Conservation (phyloP, 495 filamentous ascomycete species). For the Podospora australis region DNA sequence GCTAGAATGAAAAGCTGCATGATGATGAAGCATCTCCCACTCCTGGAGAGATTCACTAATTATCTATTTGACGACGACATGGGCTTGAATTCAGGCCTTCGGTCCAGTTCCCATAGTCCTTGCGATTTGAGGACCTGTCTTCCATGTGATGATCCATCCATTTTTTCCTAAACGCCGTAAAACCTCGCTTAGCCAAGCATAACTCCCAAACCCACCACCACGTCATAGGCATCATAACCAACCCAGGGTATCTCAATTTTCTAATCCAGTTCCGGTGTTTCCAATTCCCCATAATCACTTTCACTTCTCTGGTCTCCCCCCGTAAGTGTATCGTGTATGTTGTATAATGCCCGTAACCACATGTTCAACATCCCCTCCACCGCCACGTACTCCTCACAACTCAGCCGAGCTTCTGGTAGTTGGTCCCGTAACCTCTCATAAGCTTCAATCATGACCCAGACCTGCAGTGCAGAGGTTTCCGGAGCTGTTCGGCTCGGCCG, state of each 20-base stretch:
- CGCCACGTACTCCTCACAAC: conserved; percentile 13
- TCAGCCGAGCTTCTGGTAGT: conserved; percentile 18
- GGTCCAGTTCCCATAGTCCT: no score
- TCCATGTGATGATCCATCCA: background rate
- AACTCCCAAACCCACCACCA: background rate
- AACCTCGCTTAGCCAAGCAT: background rate
- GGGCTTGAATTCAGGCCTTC: no score
- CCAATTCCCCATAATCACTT: conserved; percentile 15
- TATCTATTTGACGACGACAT: no score
- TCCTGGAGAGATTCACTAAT: no score
- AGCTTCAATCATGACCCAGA: conserved; percentile 47
- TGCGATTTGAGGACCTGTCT: no score
- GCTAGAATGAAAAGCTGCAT: no score
- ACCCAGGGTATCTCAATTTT: no score
- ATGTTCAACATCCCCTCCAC: conserved; percentile 35
- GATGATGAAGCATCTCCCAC: no score
- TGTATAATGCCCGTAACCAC: conserved; percentile 39
- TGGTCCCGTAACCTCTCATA: conserved; percentile 40
- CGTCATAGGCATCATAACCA: background rate
- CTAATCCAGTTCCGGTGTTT: conserved; percentile 19
- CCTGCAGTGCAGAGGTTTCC: conserved; percentile 50
- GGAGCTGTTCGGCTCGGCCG: conserved; percentile 14
- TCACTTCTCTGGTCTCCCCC: conserved; percentile 4
- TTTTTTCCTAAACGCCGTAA: background rate
- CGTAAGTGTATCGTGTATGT: conserved; percentile 29